A percentile compares a stretch with the other conserved stretches of the same genome.
These are phyloP conservation scores for Dittrichia graveolens DNA, from an alignment of 129 eudicot genomes.

Conservation along the genomic window DNA sequence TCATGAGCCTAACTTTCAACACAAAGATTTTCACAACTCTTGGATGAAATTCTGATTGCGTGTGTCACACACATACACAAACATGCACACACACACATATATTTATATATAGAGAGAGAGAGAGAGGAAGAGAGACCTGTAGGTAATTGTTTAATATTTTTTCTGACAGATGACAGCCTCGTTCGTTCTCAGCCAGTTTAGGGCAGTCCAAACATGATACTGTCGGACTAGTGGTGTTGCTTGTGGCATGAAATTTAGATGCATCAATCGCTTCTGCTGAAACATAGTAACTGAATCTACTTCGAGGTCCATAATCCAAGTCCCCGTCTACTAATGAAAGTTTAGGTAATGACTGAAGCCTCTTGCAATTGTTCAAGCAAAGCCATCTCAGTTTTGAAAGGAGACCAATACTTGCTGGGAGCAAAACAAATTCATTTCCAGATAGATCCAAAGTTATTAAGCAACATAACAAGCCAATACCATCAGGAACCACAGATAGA, in stretches of 20 bases:
- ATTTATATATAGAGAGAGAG: not conserved
- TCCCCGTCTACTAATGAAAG: slow-evolving; percentile 30
- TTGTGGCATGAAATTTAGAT: slow-evolving; percentile 7
- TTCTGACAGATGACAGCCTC: slow-evolving; percentile 9
- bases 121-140: slow-evolving; percentile 11
- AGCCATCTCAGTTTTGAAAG: slow-evolving; percentile 32
- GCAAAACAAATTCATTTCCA: slow-evolving; percentile 26
- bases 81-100: not conserved
- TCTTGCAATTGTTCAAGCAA: slow-evolving; percentile 30
- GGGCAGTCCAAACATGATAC: slow-evolving; percentile 35
- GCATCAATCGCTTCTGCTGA: slow-evolving; percentile 13
- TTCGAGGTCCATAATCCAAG: slow-evolving; percentile 16
- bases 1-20: no score
- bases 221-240: slow-evolving; percentile 24
- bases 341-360: slow-evolving; percentile 20
- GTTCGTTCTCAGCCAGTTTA: slow-evolving; percentile 2
- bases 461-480: slow-evolving; percentile 18
- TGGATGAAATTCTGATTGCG: no score
- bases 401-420: slow-evolving; percentile 17
- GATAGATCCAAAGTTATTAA: slow-evolving; percentile 23
- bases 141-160: slow-evolving; percentile 15
- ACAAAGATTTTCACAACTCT: no score
- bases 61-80: not conserved
- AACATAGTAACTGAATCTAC: slow-evolving; percentile 16
- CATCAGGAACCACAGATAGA: slow-evolving; percentile 24